Percentiles rank a stretch among this genome's conserved stretches.
phyloP scores from a whole-genome alignment of 2,329 filamentous ascomycete species.

The Leptographium radiaticola region DNA sequence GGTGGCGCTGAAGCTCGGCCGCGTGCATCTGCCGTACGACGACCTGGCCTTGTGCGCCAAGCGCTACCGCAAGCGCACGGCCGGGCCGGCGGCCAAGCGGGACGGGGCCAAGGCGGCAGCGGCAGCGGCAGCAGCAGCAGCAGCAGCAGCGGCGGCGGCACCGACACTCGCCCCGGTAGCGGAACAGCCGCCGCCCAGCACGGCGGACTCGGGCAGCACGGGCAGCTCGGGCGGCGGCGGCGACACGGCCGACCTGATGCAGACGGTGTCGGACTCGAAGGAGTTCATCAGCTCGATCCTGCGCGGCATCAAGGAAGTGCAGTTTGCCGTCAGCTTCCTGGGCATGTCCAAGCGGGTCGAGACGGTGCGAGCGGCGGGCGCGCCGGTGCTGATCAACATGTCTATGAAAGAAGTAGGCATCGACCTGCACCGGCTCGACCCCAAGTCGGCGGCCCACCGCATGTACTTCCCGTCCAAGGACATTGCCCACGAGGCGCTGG shows the following conservation, averaged over 20 bases:
- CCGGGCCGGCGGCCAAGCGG: slow-evolving; percentile 15
- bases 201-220: background rate
- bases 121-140: background rate
- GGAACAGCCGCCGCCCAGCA: background rate
- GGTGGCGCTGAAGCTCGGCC: slow-evolving; percentile 79
- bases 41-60: slow-evolving; percentile 56
- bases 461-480: slow-evolving; percentile 97
- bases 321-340: slow-evolving; percentile 86
- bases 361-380: slow-evolving; percentile 49
- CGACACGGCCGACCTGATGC: slow-evolving; percentile 57
- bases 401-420: slow-evolving; percentile 95
- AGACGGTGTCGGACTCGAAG: slow-evolving; percentile 80
- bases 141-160: background rate
- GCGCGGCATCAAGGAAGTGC: slow-evolving; percentile 87
- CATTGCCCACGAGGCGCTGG: slow-evolving; percentile 84
- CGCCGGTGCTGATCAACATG: slow-evolving; percentile 61
- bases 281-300: slow-evolving; percentile 85
- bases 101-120: slow-evolving; percentile 21
- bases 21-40: slow-evolving; percentile 82
- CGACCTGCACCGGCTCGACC: slow-evolving; percentile 81
- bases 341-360: slow-evolving; percentile 72
- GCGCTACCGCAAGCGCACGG: slow-evolving; percentile 36
- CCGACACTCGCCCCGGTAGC: background rate
- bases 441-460: slow-evolving; percentile 83
- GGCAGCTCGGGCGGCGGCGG: background rate